Percentiles rank a stretch among this genome's conserved stretches.
These are phyloP conservation scores for Elongisporangium anandrum DNA, from an alignment of 352 stramenopile species.

Conservation along the genomic window DNA sequence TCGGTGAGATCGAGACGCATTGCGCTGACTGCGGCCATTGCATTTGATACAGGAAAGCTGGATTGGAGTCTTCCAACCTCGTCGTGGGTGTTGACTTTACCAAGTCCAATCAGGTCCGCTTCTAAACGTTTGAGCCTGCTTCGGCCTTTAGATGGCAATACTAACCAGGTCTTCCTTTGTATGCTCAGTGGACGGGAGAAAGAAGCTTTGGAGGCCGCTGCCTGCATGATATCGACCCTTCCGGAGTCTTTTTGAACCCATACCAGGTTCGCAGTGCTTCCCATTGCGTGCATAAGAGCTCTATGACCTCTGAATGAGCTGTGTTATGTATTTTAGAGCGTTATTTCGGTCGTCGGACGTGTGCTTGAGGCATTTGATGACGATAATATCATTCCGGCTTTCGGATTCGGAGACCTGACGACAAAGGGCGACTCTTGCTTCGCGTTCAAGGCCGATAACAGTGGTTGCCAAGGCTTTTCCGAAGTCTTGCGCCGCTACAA, in stretches of 20 bases:
- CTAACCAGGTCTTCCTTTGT: neutral
- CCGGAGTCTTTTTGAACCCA: constrained; percentile 39
- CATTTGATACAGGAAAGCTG: constrained; percentile 23
- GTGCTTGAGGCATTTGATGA: constrained; percentile 73
- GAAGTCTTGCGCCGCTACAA: constrained; percentile 63
- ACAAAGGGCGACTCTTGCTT: constrained; percentile 48
- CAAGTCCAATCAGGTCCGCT: constrained; percentile 29
- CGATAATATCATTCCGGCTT: constrained; percentile 74
- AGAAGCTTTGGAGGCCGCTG: constrained; percentile 51
- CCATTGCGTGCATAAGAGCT: neutral
- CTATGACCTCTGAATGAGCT: neutral
- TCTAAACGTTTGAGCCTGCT: neutral
- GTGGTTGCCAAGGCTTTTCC: constrained; percentile 40
- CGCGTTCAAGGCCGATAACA: constrained; percentile 21
- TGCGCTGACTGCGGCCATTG: neutral
- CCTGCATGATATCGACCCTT: constrained; percentile 62
- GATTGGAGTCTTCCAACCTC: constrained; percentile 63
- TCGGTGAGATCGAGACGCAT: neutral
- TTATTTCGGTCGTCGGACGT: constrained; percentile 48
- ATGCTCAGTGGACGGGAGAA: constrained; percentile 56
- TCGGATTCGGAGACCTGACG: constrained; percentile 54
- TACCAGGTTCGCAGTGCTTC: constrained; percentile 33
- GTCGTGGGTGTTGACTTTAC: constrained; percentile 59
- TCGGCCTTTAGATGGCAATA: neutral
- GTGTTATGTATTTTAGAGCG: constrained; percentile 12